Evolutionary conservation across 345 rosid genomes (phyloP), one percentile per base, ranked within the genome.

Genomic region (Arabidopsis suecica): DNA sequence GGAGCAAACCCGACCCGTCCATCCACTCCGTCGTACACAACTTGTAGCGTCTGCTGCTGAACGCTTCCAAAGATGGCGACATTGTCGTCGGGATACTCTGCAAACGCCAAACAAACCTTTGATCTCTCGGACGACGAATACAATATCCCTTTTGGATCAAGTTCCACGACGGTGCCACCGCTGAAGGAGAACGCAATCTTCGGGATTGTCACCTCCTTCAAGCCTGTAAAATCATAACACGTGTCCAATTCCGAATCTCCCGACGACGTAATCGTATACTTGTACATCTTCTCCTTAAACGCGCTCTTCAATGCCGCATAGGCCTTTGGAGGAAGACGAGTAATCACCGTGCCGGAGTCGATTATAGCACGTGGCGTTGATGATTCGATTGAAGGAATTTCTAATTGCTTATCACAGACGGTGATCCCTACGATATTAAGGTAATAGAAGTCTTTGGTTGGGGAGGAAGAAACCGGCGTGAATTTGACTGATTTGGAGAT

Each of bases 281-380:
- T 68, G 0, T 76, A 47, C 96, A 93, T 93, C 51, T 0, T 2
- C 47, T 72, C 67, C 62, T 72, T 69, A 48, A 93, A 88, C 4
- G 88, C 80, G 3, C 70, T 18, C 1, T 76, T 48, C 45, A 93
- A 40, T 2, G 84, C 83, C 1, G 81, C 48, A 76, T 90, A 93
- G 0, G 83, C 91, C 0, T 71, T 73, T 0, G 87, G 87, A 0
- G 94, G 93, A 51, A 93, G 77, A 3, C 93, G 86, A 1, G 91
- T 78, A 59, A 93, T 85, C 37, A 90, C 88, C 0, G 98, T 87
- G 47, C 98, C 96, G 0, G 98, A 90, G 70, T 93, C 98, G n/a
- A 93, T 93, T 51, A 93, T 72, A 1, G 86, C 71, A 0, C 88
- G 83, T 1, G 6, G 0, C 1, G 81, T 47, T 2, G 87, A 62